Evolutionary conservation across 2,329 filamentous ascomycete genomes (phyloP).

Genomic region (Curvularia spicifera): DNA sequence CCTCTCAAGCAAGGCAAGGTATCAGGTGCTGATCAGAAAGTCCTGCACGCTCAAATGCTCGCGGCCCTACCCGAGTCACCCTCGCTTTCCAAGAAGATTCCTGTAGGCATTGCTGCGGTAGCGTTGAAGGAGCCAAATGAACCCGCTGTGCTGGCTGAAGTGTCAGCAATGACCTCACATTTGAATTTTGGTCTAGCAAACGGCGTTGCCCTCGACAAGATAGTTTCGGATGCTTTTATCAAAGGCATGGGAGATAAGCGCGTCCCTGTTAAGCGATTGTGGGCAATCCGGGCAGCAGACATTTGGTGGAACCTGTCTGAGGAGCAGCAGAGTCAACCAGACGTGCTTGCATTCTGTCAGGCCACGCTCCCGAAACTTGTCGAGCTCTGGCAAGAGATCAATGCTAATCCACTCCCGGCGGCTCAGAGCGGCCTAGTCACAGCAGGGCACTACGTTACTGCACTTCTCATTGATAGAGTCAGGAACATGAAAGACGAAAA

Average conservation of each 20-base stretch:
- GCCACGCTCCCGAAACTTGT: conserved; percentile 63
- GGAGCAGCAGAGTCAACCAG: conserved; percentile 57
- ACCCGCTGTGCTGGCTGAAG: conserved; percentile 76
- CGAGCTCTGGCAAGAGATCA: conserved; percentile 77
- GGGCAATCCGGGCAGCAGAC: conserved; percentile 77
- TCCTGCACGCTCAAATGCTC: conserved; percentile 82
- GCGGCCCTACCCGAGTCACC: conserved; percentile 60
- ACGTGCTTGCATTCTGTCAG: conserved; percentile 56
- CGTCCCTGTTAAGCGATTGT: conserved; percentile 74
- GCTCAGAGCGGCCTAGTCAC: conserved; percentile 84
- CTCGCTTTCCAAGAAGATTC: conserved; percentile 69
- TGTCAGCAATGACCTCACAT: conserved; percentile 72
- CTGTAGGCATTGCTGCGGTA: conserved; percentile 69
- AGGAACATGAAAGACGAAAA: conserved; percentile 62
- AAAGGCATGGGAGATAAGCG: conserved; percentile 91
- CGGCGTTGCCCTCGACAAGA: conserved; percentile 67
- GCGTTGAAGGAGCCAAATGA: conserved; percentile 90
- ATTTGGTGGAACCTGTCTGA: conserved; percentile 67
- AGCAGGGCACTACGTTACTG: conserved; percentile 75
- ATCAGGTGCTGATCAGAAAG: conserved; percentile 81
- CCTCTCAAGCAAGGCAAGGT: conserved; percentile 86
- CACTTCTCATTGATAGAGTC: conserved; percentile 65
- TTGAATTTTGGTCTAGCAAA: conserved; percentile 67
- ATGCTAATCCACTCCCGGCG: conserved; percentile 76
- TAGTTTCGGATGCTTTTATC: conserved; percentile 71